phyloP scores from a whole-genome alignment of 2,329 filamentous ascomycete species.

The Xylariaceae sp. region DNA sequence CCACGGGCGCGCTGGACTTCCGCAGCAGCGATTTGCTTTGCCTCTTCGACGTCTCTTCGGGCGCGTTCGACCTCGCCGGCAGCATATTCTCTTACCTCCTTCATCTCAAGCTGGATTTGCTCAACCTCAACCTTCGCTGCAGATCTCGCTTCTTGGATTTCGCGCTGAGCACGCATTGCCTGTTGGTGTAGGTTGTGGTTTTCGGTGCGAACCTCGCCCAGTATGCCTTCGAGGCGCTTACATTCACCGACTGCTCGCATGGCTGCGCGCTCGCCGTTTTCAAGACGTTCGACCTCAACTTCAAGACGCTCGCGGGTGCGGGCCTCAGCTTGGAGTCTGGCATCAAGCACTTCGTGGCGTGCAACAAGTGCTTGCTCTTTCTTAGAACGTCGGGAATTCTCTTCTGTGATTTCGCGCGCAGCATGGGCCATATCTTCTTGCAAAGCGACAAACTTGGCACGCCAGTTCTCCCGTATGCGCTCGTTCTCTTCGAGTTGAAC shows the following conservation, averaged over 20 bases:
- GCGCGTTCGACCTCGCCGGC: conserved; percentile 40
- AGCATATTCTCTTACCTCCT: conserved; percentile 6
- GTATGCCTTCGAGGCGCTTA: conserved; percentile 53
- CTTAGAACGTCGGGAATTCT: conserved; percentile 74
- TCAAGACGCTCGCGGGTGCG: conserved; percentile 65
- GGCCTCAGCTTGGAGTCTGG: conserved; percentile 69
- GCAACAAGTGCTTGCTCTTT: conserved; percentile 76
- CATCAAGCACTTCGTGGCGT: conserved; percentile 74
- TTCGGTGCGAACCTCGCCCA: conserved; percentile 58
- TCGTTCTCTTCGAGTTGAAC: conserved; percentile 83
- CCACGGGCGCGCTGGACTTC: conserved; percentile 79
- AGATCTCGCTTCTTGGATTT: conserved; percentile 80
- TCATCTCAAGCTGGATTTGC: conserved; percentile 6
- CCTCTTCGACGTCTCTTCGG: conserved; percentile 79
- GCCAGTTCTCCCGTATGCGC: conserved; percentile 77
- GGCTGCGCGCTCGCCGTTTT: conserved; percentile 59
- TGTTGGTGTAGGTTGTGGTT: conserved; percentile 69
- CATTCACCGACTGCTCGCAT: conserved; percentile 61
- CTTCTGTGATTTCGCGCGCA: conserved; percentile 73
- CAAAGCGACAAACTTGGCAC: conserved; percentile 75
- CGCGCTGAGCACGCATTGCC: conserved; percentile 67
- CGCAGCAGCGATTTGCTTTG: conserved; percentile 70
- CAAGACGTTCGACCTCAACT: conserved; percentile 61
- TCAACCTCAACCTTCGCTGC: conserved; percentile 49
- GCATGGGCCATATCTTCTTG: conserved; percentile 83